Evolutionary conservation across 2,329 filamentous ascomycete species (phyloP), one percentile per base, ranked within the genome.

Genomic region (Aspergillus viridinutans): DNA sequence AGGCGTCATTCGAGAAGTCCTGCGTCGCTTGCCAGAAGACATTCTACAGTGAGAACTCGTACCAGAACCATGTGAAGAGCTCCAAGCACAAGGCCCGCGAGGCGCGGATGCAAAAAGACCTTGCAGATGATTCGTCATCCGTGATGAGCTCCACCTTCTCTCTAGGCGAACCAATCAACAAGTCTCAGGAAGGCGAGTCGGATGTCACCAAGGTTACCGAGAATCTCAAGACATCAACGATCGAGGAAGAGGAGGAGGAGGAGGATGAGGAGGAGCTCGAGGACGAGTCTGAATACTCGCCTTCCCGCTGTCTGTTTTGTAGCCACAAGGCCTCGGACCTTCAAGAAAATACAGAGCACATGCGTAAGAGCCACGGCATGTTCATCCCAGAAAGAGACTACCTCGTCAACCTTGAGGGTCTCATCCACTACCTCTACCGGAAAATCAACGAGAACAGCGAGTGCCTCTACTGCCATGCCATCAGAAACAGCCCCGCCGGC

Each of bases 31-130:
- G 94, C 79, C 84, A 89, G 69, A 96, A 96, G 80, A 92, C 89
- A 14, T 99, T 96, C 75, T 97, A 88, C 80, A 97, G 92, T 76
- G 90, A 97, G 71, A 97, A 97, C 77, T 93, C 94, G 35, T 97
- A 89, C 75, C 86, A 88, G 70, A 99, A 97, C 76, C 94, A 99
- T 71, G 74, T 97, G 56, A 87, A 86, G 58, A 97, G 92, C 77
- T 87, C 90, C 66, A 96, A 96, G 75, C 94, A 99, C 76, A 90
- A 87, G 75, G 80, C 84, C 55, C 87, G 86, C 65, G 81, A 88
- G 57, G 80, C 83, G 10, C 74, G 75, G 26, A 64, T 79, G 32
- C 80, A 80, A 45, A 74, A 58, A 53, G 77, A 76, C 21, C 74
- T 78, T 52, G 68, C 71, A 4, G 89, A 92, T 69, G 89, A 90